Base-by-base conservation (phyloP, 2,329 filamentous ascomycete genomes). In the Teratosphaeria gauchensis region DNA sequence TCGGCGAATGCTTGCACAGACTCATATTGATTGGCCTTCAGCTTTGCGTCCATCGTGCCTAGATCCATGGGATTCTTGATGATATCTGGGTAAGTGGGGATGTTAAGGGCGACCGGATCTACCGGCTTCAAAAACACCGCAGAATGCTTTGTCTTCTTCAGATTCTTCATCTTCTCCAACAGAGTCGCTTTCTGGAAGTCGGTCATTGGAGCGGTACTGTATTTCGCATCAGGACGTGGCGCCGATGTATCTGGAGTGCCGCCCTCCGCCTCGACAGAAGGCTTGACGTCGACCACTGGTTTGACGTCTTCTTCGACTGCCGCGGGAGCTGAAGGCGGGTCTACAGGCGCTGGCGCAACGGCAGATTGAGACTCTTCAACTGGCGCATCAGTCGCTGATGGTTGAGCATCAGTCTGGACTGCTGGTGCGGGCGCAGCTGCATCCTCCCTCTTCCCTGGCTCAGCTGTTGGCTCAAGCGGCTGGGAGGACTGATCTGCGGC, bases 81-180 rank as follows among this genome's bases (percentile, higher is more conserved):
- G 38, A 87, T 78, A 1, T 82, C 77, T 63, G 88, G 89, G 62
- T 90, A 88, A 1, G 84, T 85, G 57, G 89, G 90, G 48, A 97
- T 84, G 31, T 77, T 79, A 48, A 96, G 82, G 73, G 88, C 89
- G 28, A 92, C 77, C 46, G 81, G 83, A 70, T 89, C 82, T 7
- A 97, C 94, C 0, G 94, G 87, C 51, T 85, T 81, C 63, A 84
- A 81, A 76, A 96, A 97, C 57, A 87, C 82, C 6, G 76, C 75
- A 1, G 92, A 89, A 60, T 86, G 84, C 71, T 92, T 90, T 53
- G 90, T 92, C 74, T 95, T 94, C 77, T 95, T 95, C 58, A 92
- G 80, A 56, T 87, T 85, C 33, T 84, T 86, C 56, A 92, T 76
- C 33, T 86, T 80, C 61, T 84, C 83, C 35, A 86, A 75, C 51